Evolutionary conservation across 768 basidiomycete genomes (phyloP).

Genomic region (Phylloporus sp.): DNA sequence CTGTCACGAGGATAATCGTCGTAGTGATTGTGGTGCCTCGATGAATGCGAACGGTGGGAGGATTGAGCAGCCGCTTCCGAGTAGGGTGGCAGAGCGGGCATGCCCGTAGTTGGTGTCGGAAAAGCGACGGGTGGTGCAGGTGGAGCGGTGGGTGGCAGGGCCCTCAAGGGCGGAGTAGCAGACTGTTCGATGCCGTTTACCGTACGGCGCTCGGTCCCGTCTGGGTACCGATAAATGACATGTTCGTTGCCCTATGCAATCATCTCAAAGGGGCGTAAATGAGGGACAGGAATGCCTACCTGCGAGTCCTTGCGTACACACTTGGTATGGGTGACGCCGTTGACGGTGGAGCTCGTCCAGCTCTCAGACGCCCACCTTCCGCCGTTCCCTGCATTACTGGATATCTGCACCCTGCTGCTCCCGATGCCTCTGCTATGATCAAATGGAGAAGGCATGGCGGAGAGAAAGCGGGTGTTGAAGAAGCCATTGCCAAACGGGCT

Average conservation of each 20-base stretch:
- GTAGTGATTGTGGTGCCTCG: constrained; percentile 16
- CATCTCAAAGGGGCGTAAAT: not conserved
- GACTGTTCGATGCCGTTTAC: constrained; percentile 62
- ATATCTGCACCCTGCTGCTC: constrained; percentile 9
- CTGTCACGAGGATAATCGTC: constrained; percentile 8
- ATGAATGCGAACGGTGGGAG: constrained; percentile 14
- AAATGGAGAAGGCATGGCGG: constrained; percentile 8
- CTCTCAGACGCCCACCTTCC: constrained; percentile 52
- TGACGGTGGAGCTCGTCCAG: constrained; percentile 52
- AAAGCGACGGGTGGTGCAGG: not conserved
- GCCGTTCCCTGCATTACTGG: constrained; percentile 7
- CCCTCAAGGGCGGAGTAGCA: constrained; percentile 8
- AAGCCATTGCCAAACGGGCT: constrained; percentile 12
- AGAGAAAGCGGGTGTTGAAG: constrained; percentile 7
- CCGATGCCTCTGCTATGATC: constrained; percentile 15
- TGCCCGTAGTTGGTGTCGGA: not conserved
- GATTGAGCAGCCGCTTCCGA: constrained; percentile 12
- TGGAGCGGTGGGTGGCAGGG: constrained; percentile 7
- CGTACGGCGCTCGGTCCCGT: constrained; percentile 61
- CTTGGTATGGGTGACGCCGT: constrained; percentile 63
- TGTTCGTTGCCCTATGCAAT: constrained; percentile 67
- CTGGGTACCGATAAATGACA: constrained; percentile 58
- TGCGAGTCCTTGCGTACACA: constrained; percentile 53
- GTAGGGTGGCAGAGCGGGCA: constrained; percentile 20
- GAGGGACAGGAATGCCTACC: constrained; percentile 38